Base-by-base conservation (phyloP, 805 yeast genomes). In the Cyberlindnera japonica region DNA sequence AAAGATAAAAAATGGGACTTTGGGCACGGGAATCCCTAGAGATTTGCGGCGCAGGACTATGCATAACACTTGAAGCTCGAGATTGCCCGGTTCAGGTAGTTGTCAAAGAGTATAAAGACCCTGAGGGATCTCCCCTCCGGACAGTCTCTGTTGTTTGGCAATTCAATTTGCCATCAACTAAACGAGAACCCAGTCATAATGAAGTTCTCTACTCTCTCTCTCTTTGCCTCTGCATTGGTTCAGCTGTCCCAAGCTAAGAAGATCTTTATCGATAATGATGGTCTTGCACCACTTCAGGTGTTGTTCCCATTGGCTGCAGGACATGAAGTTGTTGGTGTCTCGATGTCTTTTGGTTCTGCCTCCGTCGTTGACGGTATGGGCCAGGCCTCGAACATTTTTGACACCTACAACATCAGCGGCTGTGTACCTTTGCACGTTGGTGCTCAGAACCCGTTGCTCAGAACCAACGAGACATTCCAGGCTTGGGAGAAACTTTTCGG, bases 241-340 rank as follows among this genome's bases (percentile, higher is more conserved):
- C 16, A 35, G 18, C 14, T 35, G 11, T 30, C 45, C 21, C 54
- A 54, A 18, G 55, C 64, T 17, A 63, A 59, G 50, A 66, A 62
- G 47, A 58, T 64, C 42, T 67, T 68, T 48, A 64, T 67, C 42
- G 73, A 68, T 36, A 67, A 68, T 48, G 73, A 68, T 50, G 70
- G 69, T 23, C 52, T 64, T 18, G 57, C 63, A n/a, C 60, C 68
- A 33, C 51, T 63, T 49, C 62, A 66, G 27, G 48, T 65, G 5
- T 47, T 67, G 34, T 56, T 67, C 45, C 71, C 72, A 16, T 41
- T 67, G 19, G 52, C 59, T 25, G 68, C 63, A 10, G 73, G 69
- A 12, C 58, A 58, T 43, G 70, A 67, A 30, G 57, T 68, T 20
- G 59, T 67, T 10, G 73, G 73, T 39, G 25, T 65, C 17, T 64